Evolutionary conservation across 2,329 filamentous ascomycete genomes (phyloP).

Genomic region (Cytospora mali): DNA sequence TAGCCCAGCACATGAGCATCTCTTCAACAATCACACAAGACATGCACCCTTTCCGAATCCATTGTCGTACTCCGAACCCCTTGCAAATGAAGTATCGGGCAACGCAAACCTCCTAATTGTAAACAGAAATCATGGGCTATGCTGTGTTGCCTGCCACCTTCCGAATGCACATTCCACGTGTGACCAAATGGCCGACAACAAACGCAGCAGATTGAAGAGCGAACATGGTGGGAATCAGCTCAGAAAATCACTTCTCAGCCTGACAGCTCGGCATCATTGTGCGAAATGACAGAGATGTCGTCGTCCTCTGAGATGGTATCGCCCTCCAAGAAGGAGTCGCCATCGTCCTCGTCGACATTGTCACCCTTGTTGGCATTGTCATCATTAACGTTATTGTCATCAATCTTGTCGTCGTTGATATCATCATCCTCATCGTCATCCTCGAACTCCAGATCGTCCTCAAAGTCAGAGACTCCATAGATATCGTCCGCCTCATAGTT

Average conservation of each 20-base stretch:
- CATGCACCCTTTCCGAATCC: not conserved
- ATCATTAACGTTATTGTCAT: not conserved
- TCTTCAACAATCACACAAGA: too few relatives aligned
- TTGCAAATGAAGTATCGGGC: not conserved
- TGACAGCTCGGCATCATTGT: not conserved
- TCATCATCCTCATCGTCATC: not conserved
- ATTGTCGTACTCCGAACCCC: not conserved
- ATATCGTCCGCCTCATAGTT: conserved; percentile 22
- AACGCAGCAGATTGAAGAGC: not conserved
- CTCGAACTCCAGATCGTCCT: not conserved
- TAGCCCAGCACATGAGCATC: not conserved
- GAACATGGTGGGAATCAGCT: not conserved
- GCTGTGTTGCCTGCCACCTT: not conserved
- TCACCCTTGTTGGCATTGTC: not conserved
- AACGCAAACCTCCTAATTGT: not conserved
- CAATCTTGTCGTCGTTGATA: conserved; percentile 13
- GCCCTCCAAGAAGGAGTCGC: conserved; percentile 27
- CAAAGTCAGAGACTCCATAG: not conserved
- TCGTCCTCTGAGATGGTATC: conserved; percentile 1
- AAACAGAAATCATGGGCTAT: not conserved
- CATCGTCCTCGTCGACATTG: not conserved
- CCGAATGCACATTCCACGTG: not conserved
- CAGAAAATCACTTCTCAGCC: not conserved
- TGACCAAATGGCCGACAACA: not conserved
- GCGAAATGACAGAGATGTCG: conserved; percentile 10